These are phyloP conservation scores for Amylostereum chailletii DNA, from an alignment of 1,284 basidiomycete genomes.

Conservation along the genomic window DNA sequence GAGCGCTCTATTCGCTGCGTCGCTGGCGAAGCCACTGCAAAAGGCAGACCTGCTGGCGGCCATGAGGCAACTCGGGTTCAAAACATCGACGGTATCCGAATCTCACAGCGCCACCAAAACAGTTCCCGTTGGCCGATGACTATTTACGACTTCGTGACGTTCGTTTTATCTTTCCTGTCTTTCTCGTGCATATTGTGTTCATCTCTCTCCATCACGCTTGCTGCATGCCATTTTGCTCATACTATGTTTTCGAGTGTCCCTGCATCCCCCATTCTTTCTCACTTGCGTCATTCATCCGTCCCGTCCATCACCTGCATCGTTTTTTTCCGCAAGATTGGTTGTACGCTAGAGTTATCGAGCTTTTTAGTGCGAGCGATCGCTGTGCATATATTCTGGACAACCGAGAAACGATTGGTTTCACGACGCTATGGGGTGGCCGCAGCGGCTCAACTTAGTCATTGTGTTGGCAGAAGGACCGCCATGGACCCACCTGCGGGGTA, in stretches of 20 bases:
- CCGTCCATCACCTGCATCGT: conserved; percentile 1
- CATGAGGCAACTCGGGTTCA: conserved; percentile 83
- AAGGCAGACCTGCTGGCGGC: conserved; percentile 76
- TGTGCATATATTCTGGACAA: too few relatives aligned
- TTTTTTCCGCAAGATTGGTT: not conserved
- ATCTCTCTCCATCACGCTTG: conserved; percentile 10
- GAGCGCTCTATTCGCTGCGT: conserved; percentile 78
- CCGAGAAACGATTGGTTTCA: too few relatives aligned
- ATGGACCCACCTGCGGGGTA: too few relatives aligned
- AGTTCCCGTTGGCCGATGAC: conserved; percentile 11
- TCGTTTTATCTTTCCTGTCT: conserved; percentile 16
- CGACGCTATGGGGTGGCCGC: too few relatives aligned
- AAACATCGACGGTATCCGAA: conserved; percentile 54
- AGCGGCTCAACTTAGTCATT: too few relatives aligned
- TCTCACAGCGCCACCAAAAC: conserved; percentile 12
- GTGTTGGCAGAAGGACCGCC: too few relatives aligned
- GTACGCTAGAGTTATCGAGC: too few relatives aligned
- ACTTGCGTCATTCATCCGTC: conserved; percentile 1
- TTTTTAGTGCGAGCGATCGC: too few relatives aligned
- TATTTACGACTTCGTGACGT: conserved; percentile 11
- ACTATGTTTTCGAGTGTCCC: conserved; percentile 4
- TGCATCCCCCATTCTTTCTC: too few relatives aligned
- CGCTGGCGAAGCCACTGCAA: conserved; percentile 81
- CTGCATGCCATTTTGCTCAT: conserved; percentile 5
- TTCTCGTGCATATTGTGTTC: not conserved